Conservation (phyloP, 2,329 filamentous ascomycete species). For the Aspergillus novoparasiticus region DNA sequence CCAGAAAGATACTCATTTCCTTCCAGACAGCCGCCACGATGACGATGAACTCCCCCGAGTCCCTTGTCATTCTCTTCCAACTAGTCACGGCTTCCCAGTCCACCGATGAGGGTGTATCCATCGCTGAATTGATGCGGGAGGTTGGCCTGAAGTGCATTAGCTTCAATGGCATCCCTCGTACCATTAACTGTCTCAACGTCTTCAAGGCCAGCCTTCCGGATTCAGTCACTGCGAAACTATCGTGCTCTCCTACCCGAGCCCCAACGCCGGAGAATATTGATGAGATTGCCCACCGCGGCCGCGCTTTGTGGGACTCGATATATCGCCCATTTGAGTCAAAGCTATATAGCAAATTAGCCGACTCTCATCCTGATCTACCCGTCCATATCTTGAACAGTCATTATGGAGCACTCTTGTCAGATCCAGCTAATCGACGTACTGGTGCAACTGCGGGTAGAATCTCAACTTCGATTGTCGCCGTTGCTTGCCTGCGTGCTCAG, state of each 20-base stretch:
- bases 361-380: slow-evolving; percentile 79
- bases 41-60: slow-evolving; percentile 82
- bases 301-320: slow-evolving; percentile 72
- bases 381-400: slow-evolving; percentile 76
- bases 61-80: slow-evolving; percentile 65
- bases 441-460: slow-evolving; percentile 65
- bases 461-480: slow-evolving; percentile 71
- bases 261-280: slow-evolving; percentile 58
- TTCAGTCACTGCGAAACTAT: slow-evolving; percentile 57
- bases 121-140: slow-evolving; percentile 46
- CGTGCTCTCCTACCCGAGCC: slow-evolving; percentile 58
- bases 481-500: slow-evolving; percentile 75
- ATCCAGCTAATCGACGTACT: slow-evolving; percentile 57
- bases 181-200: slow-evolving; percentile 77
- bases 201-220: slow-evolving; percentile 67
- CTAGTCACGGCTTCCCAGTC: slow-evolving; percentile 37
- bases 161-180: slow-evolving; percentile 68
- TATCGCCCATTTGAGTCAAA: slow-evolving; percentile 76
- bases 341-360: slow-evolving; percentile 69
- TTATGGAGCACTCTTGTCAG: slow-evolving; percentile 73
- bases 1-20: background rate
- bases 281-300: slow-evolving; percentile 60
- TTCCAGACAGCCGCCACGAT: slow-evolving; percentile 78
- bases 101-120: slow-evolving; percentile 28
- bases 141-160: slow-evolving; percentile 52